These are phyloP conservation scores for Leccinum disarticulatum DNA, from an alignment of 768 basidiomycete species.

Conservation along the genomic window DNA sequence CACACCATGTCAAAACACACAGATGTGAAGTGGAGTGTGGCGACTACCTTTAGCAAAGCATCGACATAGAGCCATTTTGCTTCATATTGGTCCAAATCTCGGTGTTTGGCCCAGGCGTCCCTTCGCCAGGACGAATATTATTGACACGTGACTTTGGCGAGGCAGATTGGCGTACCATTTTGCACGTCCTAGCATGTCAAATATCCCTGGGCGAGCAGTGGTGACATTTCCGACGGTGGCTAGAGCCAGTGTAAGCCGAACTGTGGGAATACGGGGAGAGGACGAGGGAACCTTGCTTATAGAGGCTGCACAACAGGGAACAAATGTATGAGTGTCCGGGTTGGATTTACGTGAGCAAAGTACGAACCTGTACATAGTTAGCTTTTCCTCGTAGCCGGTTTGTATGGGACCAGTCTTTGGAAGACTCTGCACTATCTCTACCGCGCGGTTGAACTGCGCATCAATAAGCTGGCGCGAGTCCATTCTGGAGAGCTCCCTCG, in stretches of 20 bases:
- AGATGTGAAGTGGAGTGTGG: background rate
- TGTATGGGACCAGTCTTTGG: slow-evolving; percentile 96
- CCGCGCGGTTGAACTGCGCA: slow-evolving; percentile 88
- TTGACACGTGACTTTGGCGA: slow-evolving; percentile 24
- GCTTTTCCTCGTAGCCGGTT: slow-evolving; percentile 93
- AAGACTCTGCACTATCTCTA: slow-evolving; percentile 89
- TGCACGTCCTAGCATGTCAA: slow-evolving; percentile 88
- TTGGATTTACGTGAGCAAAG: background rate
- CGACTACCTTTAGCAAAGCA: slow-evolving; percentile 72
- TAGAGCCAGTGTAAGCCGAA: slow-evolving; percentile 30
- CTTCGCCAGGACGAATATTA: slow-evolving; percentile 36
- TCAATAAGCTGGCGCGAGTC: slow-evolving; percentile 68
- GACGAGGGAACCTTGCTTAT: slow-evolving; percentile 76
- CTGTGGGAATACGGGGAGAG: background rate
- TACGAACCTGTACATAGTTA: slow-evolving; percentile 85
- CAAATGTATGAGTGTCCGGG: slow-evolving; percentile 9
- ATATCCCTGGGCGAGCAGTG: slow-evolving; percentile 75
- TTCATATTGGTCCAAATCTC: slow-evolving; percentile 71
- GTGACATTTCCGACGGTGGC: slow-evolving; percentile 91
- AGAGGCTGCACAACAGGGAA: slow-evolving; percentile 55
- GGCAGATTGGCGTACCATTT: slow-evolving; percentile 68
- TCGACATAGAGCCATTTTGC: slow-evolving; percentile 92
- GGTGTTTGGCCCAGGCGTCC: slow-evolving; percentile 96
- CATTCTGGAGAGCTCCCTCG: slow-evolving; percentile 37
- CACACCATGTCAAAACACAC: slow-evolving; percentile 1